phyloP scores from a whole-genome alignment of 768 basidiomycete genomes.

The Auricularia cornea region DNA sequence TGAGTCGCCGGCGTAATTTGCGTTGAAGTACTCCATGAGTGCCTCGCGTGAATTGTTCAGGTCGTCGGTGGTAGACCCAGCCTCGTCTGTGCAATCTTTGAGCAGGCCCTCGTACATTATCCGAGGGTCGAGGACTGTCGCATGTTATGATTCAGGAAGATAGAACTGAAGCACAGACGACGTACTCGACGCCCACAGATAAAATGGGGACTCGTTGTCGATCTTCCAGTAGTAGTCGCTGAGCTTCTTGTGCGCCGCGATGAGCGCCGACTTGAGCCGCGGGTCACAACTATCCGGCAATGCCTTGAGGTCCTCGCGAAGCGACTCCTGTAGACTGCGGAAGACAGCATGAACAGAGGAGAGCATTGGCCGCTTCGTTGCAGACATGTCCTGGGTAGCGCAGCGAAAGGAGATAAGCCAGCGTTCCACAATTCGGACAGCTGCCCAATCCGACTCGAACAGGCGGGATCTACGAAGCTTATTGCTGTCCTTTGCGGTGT shows the following conservation, averaged over 20 bases:
- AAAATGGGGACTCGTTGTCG: slow-evolving; percentile 22
- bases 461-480: slow-evolving; percentile 16
- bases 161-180: not conserved
- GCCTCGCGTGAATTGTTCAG: not conserved
- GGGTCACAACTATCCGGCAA: slow-evolving; percentile 15
- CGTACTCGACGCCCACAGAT: slow-evolving; percentile 24
- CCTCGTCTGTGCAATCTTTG: slow-evolving; percentile 17
- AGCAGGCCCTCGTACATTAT: slow-evolving; percentile 19
- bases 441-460: slow-evolving; percentile 20
- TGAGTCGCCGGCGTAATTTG: not conserved
- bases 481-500: slow-evolving; percentile 5
- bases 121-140: slow-evolving; percentile 27
- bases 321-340: slow-evolving; percentile 23
- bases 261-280: slow-evolving; percentile 15
- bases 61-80: not conserved
- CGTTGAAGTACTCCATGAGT: not conserved
- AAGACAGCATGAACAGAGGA: slow-evolving; percentile 28
- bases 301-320: slow-evolving; percentile 12
- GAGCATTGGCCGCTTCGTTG: slow-evolving; percentile 23
- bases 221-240: slow-evolving; percentile 26
- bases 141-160: not conserved
- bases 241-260: slow-evolving; percentile 23
- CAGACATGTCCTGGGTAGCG: slow-evolving; percentile 28
- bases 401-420: slow-evolving; percentile 23
- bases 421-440: slow-evolving; percentile 12